Percentiles rank a stretch among this genome's conserved stretches.
phyloP scores from a whole-genome alignment of 2,329 filamentous ascomycete species.

The Talaromyces islandicus region DNA sequence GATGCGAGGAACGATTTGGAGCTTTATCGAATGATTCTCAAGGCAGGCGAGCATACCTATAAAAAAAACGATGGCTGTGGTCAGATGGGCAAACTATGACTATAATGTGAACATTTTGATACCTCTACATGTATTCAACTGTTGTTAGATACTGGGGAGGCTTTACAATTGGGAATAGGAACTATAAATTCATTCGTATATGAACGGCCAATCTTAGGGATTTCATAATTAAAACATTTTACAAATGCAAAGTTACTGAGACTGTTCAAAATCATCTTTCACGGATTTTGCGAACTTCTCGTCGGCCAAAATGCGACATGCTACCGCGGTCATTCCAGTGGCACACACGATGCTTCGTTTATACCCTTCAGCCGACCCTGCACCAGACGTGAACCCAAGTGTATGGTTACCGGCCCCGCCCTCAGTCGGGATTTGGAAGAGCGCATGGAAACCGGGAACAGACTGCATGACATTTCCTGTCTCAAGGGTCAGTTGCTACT shows the following conservation, averaged over 20 bases:
- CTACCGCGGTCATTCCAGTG: slow-evolving; percentile 10
- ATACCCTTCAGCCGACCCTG: slow-evolving; percentile 23
- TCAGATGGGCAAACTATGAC: background rate
- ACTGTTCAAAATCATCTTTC: slow-evolving; percentile 5
- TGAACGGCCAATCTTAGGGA: too few species aligned
- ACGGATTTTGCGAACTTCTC: slow-evolving; percentile 5
- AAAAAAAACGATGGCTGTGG: background rate
- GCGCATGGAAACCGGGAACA: slow-evolving; percentile 41
- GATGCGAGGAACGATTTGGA: slow-evolving; percentile 40
- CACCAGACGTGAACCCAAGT: slow-evolving; percentile 36
- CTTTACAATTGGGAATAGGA: too few species aligned
- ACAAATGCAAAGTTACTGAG: background rate
- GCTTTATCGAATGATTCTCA: slow-evolving; percentile 34
- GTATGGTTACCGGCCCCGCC: slow-evolving; percentile 20
- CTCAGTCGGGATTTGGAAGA: slow-evolving; percentile 36
- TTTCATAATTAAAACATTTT: background rate
- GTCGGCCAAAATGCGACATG: slow-evolving; percentile 7
- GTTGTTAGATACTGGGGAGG: too few species aligned
- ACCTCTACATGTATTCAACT: background rate
- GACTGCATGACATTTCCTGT: slow-evolving; percentile 38
- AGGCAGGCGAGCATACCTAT: slow-evolving; percentile 16
- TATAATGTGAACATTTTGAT: background rate
- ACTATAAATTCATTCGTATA: background rate
- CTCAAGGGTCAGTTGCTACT: background rate
- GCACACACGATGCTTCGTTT: slow-evolving; percentile 5